Base-by-base conservation (phyloP, 2,329 filamentous ascomycete species). In the Fusarium sp. region DNA sequence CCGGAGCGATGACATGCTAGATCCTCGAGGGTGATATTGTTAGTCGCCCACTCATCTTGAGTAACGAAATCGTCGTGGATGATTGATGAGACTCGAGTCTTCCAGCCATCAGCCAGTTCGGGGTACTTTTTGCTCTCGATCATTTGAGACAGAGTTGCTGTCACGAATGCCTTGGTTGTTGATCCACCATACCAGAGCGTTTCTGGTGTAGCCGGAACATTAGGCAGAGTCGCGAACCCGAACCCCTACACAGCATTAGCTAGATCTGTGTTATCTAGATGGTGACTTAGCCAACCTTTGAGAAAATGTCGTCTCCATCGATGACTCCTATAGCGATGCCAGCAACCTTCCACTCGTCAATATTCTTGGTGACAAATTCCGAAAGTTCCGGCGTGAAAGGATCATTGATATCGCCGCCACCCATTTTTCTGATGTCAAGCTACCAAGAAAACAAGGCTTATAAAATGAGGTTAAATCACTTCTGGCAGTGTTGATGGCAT, bases 171-270 rank as follows among this genome's bases (percentile, higher is more conserved):
- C 73, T 90, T 90, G 22, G 86, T 88, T 2, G 83, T 88, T 44
- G 86, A 88, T 3, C 83, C 88, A 4, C 81, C 81, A 62, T 85
- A 87, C 78, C 86, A 89, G 5, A 89, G 79, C 0, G 87, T 89
- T 30, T 84, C 78, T 62, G 54, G 79, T 73, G 70, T 82, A 64
- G 66, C 84, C 76, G 66, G 81, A 79, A 32, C 80, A 80, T 82
- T 84, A 64, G 68, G 77, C 18, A 78, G 29, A 0, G 71, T 76
- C 16, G 78, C 75, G 27, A 66, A 70, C 5, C 78, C 78, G 43
- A 34, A 42, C 0, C 50, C 50, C 50, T 52, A 3, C 11, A 1
- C 14, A 20, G 15, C 9, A 15, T 52, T 27, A 52, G 50, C 6
- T 6, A 9, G 6, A 16, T 3, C 14, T 9, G 2, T 2, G 3